These are phyloP conservation scores for Termitomyces sp. DNA, from an alignment of 768 basidiomycete genomes.

Conservation along the genomic window DNA sequence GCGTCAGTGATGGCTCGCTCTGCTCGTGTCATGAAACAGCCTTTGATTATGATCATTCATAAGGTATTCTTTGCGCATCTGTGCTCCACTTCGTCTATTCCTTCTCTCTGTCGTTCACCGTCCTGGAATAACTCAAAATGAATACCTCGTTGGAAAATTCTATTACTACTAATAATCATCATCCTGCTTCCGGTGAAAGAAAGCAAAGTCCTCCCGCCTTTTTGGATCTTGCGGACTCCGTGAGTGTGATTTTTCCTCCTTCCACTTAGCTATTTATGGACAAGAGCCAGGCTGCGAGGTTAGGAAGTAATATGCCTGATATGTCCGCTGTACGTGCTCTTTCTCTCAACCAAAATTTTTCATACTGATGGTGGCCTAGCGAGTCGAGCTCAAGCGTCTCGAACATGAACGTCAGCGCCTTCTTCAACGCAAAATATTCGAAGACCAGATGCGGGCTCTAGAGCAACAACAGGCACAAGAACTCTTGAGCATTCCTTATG, in stretches of 20 bases:
- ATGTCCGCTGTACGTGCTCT: constrained; percentile 69
- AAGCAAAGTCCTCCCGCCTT: constrained; percentile 91
- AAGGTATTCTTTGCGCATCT: constrained; percentile 52
- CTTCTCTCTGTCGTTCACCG: constrained; percentile 54
- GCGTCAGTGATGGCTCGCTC: constrained; percentile 28
- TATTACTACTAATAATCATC: constrained; percentile 74
- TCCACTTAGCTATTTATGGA: constrained; percentile 16
- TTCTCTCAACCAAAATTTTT: constrained; percentile 2
- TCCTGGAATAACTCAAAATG: constrained; percentile 65
- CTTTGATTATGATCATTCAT: constrained; percentile 18
- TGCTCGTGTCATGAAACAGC: constrained; percentile 22
- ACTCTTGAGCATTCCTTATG: constrained; percentile 71
- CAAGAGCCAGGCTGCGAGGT: constrained; percentile 63
- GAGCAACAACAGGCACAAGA: constrained; percentile 91
- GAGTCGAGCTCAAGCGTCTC: constrained; percentile 86
- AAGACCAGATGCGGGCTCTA: constrained; percentile 93
- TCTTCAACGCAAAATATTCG: constrained; percentile 86
- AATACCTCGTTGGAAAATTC: constrained; percentile 66
- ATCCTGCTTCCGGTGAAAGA: constrained; percentile 60
- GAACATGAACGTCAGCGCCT: constrained; percentile 90
- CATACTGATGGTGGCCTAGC: constrained; percentile 39
- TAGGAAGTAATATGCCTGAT: constrained; percentile 85
- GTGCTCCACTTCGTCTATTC: constrained; percentile 52
- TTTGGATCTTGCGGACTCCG: constrained; percentile 91
- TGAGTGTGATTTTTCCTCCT: constrained; percentile 38